Percentiles rank a stretch among this genome's conserved stretches.
phyloP scores from a whole-genome alignment of 2,329 filamentous ascomycete genomes.

The Keithomyces neogunnii region DNA sequence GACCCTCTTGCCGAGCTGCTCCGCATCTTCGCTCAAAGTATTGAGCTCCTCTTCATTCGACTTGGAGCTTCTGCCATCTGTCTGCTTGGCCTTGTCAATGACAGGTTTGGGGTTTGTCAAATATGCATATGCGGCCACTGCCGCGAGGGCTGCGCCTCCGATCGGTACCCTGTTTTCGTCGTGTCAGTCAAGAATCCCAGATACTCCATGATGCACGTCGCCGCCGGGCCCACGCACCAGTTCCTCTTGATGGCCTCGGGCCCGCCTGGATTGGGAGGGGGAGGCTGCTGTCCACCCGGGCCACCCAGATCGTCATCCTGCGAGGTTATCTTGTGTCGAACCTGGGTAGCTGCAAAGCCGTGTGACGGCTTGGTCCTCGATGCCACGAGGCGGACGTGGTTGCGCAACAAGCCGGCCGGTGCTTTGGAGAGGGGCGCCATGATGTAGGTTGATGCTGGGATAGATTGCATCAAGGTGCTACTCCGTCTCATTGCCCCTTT shows the following conservation, averaged over 20 bases:
- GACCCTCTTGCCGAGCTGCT: neutral
- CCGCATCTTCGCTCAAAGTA: constrained; percentile 10
- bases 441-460: neutral
- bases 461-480: neutral
- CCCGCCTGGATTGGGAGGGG: constrained; percentile 17
- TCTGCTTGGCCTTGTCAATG: constrained; percentile 6
- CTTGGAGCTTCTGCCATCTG: constrained; percentile 2
- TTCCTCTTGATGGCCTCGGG: constrained; percentile 21
- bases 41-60: neutral
- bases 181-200: no score
- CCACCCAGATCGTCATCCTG: constrained; percentile 21
- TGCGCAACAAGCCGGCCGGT: constrained; percentile 8
- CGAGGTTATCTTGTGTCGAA: neutral
- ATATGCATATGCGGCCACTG: constrained; percentile 19
- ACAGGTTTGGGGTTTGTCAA: constrained; percentile 11
- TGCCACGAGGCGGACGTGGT: constrained; percentile 7
- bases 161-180: constrained; percentile 17
- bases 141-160: constrained; percentile 17
- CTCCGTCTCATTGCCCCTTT: neutral
- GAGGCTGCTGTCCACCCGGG: constrained; percentile 23
- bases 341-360: constrained; percentile 4
- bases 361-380: neutral
- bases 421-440: constrained; percentile 10
- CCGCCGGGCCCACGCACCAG: constrained; percentile 16
- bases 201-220: no score